These are phyloP conservation scores for Tardiomyces digboiensis DNA, from an alignment of 1,139 yeast genomes.

Conservation along the genomic window DNA sequence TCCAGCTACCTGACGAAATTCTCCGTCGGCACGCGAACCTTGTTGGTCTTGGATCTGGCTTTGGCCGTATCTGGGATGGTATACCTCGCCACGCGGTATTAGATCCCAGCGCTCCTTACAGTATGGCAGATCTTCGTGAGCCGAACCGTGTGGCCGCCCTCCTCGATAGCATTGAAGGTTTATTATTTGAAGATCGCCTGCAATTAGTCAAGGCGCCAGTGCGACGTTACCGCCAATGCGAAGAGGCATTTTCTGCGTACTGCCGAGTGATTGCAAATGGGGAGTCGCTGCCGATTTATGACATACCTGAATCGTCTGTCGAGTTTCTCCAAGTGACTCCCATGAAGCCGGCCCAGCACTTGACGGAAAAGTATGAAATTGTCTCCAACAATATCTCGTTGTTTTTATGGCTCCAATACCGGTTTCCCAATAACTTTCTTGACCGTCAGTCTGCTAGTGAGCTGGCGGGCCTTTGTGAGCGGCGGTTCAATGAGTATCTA, in stretches of 20 bases:
- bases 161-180: not conserved
- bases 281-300: conserved; percentile 11
- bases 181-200: not conserved
- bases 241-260: not conserved
- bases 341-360: not conserved
- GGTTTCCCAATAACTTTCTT: conserved; percentile 75
- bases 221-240: not conserved
- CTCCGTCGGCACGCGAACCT: not conserved
- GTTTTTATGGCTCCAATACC: conserved; percentile 77
- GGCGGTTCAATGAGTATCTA: conserved; percentile 15
- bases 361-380: not conserved
- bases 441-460: conserved; percentile 70
- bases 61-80: not conserved
- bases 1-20: not conserved
- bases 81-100: not conserved
- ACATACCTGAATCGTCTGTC: conserved; percentile 10
- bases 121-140: not conserved
- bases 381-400: conserved; percentile 30
- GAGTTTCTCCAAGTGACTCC: not conserved
- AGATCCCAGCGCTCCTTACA: not conserved
- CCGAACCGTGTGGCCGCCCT: not conserved
- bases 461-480: conserved; percentile 36
- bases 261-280: conserved; percentile 17
- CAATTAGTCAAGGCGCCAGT: not conserved
- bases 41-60: not conserved